These are phyloP conservation scores for Beauveria pseudobassiana DNA, from an alignment of 2,329 filamentous ascomycete genomes.

Conservation along the genomic window DNA sequence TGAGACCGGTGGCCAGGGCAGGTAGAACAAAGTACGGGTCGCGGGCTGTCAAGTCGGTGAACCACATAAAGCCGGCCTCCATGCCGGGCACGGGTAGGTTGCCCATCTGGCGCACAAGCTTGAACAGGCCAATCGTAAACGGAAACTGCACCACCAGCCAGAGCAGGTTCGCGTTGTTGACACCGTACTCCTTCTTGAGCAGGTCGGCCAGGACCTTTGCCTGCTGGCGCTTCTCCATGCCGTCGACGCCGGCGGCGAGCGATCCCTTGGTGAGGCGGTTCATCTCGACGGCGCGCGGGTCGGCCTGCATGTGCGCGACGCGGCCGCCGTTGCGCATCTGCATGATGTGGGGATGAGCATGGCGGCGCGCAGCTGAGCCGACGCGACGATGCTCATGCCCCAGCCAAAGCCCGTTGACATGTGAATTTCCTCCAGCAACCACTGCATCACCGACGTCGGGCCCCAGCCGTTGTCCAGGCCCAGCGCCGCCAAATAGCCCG, in stretches of 20 bases:
- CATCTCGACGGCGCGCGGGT: conserved; percentile 44
- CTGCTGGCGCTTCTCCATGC: conserved; percentile 34
- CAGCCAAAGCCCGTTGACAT: conserved; percentile 69
- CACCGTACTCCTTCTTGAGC: conserved; percentile 29
- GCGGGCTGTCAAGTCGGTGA: conserved; percentile 63
- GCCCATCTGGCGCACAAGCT: conserved; percentile 66
- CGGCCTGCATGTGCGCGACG: conserved; percentile 48
- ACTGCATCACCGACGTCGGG: conserved; percentile 66
- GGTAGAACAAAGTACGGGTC: conserved; percentile 80
- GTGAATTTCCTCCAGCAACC: conserved; percentile 74
- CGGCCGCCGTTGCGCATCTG: conserved; percentile 36
- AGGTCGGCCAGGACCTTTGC: conserved; percentile 28
- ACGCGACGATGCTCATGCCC: conserved; percentile 66
- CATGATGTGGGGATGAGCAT: conserved; percentile 52
- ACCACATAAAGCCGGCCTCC: conserved; percentile 69
- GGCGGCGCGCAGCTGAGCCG: conserved; percentile 55
- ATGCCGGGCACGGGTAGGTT: conserved; percentile 74
- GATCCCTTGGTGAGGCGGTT: conserved; percentile 44
- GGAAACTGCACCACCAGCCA: conserved; percentile 45
- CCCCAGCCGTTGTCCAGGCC: conserved; percentile 78
- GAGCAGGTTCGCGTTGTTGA: conserved; percentile 25
- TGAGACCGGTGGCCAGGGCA: conserved; percentile 44
- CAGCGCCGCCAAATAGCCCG: conserved; percentile 75
- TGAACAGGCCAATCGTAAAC: conserved; percentile 74
- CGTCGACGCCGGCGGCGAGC: conserved; percentile 12